phyloP scores from a whole-genome alignment of 805 yeast species.

The Candida maesae region DNA sequence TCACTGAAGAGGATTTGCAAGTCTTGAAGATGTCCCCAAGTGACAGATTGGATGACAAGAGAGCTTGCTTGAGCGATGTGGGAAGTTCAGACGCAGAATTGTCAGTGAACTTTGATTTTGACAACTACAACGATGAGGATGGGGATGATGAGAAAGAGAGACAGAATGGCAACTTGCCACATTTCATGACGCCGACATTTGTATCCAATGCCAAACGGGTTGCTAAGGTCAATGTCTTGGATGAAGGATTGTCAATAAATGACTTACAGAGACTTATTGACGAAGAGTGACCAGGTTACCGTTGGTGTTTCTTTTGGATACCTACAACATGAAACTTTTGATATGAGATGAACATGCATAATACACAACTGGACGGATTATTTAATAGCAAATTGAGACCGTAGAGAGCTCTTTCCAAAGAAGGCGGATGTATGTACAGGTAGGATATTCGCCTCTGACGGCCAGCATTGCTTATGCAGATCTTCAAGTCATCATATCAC shows the following conservation, averaged over 20 bases:
- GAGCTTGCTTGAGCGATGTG: slow-evolving; percentile 8
- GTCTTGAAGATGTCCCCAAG: slow-evolving; percentile 25
- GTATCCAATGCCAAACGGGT: slow-evolving; percentile 20
- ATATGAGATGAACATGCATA: background rate
- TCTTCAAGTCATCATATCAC: slow-evolving; percentile 14
- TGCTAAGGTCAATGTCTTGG: slow-evolving; percentile 9
- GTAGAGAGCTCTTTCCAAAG: no score
- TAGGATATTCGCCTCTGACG: no score
- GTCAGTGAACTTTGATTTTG: slow-evolving; percentile 27
- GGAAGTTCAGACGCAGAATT: slow-evolving; percentile 16
- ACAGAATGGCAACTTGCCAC: slow-evolving; percentile 8
- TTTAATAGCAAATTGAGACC: no score
- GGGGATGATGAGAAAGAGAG: slow-evolving; percentile 16
- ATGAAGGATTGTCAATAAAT: slow-evolving; percentile 21
- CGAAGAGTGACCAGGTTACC: slow-evolving; percentile 17
- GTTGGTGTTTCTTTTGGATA: no score
- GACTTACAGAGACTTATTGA: slow-evolving; percentile 24
- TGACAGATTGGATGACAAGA: slow-evolving; percentile 16
- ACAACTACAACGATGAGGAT: slow-evolving; percentile 27
- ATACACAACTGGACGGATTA: no score
- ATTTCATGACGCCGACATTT: slow-evolving; percentile 28
- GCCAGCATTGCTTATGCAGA: no score
- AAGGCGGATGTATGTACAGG: no score
- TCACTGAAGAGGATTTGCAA: slow-evolving; percentile 31
- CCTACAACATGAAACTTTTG: no score